Evolutionary conservation across 2,329 filamentous ascomycete genomes (phyloP), one percentile per base, ranked within the genome.

Genomic region (Anisogramma anomala): DNA sequence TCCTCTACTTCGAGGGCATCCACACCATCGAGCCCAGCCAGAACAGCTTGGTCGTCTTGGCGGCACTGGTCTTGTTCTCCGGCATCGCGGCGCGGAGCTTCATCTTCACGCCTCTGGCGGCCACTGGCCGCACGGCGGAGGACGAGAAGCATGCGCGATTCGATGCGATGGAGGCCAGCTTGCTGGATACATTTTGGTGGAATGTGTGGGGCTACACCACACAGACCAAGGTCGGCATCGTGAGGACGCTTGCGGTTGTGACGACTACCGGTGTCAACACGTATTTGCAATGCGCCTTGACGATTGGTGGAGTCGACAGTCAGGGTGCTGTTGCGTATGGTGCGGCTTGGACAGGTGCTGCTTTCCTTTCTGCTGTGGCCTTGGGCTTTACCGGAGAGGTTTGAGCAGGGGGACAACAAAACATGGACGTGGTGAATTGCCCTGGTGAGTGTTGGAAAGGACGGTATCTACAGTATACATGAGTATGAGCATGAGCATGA

Each of bases 1-100:
- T 87, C 38, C 64, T 77, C 22, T 74, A 89, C 64, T 94, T 94
- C 55, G 64, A 72, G n/a, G 71, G 69, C 42, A 70, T 95, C 39
- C 71, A 73, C 6, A 81, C 77, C 22, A 67, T 95, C 36, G 71
- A 75, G 47, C 68, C 72, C 10, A 82, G 79, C 3, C 77, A 89
- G 56, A 65, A 71, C 17, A 73, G 80, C 9, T 73, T 37, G 28
- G 17, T 72, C 1, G 74, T 77, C 27, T 69, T 51, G 3, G 48
- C 49, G 31, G 23, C 49, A 3, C 41, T 71, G 32, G 67, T 68
- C 6, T 48, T 72, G 3, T 52, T 68, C 2, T 68, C 84, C 14
- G 88, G 87, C 3, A 66, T 77, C 47, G 82, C 84, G 1, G 78
- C 81, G 4, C 77, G 77, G 47, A 72, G 74, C 33, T 89, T 93